Evolutionary conservation across 176 grass and related monocot genomes (phyloP).

Genomic region (Stipa capillata): DNA sequence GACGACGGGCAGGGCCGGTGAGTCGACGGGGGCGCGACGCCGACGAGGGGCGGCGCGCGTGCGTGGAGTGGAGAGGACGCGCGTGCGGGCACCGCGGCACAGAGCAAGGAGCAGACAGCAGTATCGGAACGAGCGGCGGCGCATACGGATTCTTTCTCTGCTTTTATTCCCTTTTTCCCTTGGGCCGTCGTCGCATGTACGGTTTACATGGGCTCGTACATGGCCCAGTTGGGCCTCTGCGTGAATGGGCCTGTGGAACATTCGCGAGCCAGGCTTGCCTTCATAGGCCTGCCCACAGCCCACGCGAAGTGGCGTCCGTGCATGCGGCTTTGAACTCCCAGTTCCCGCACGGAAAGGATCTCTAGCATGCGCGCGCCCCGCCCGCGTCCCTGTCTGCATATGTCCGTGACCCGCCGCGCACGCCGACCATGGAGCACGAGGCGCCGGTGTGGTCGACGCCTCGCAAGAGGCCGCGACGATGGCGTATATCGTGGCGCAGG

Average conservation of each 20-base stretch:
- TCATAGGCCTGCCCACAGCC: no score
- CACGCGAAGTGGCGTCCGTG: no score
- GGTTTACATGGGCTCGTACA: neutral
- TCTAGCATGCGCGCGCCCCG: no score
- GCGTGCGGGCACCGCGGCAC: neutral
- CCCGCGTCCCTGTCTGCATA: no score
- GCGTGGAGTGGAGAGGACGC: neutral
- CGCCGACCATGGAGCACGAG: no score
- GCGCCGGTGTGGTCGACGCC: no score
- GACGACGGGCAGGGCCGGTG: neutral
- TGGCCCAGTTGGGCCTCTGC: neutral
- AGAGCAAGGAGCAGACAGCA: neutral
- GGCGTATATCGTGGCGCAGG: no score
- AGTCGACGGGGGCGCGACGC: neutral
- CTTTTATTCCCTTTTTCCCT: neutral
- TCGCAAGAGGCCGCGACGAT: no score
- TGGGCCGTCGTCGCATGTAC: neutral
- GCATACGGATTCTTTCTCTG: neutral
- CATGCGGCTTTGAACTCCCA: no score
- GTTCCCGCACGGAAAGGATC: no score
- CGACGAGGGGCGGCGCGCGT: neutral
- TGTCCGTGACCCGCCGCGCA: no score
- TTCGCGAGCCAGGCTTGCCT: neutral
- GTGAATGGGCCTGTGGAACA: neutral
- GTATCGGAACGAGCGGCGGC: neutral